phyloP scores from a whole-genome alignment of 2,329 filamentous ascomycete species.

The Cladobotryum protrusum region DNA sequence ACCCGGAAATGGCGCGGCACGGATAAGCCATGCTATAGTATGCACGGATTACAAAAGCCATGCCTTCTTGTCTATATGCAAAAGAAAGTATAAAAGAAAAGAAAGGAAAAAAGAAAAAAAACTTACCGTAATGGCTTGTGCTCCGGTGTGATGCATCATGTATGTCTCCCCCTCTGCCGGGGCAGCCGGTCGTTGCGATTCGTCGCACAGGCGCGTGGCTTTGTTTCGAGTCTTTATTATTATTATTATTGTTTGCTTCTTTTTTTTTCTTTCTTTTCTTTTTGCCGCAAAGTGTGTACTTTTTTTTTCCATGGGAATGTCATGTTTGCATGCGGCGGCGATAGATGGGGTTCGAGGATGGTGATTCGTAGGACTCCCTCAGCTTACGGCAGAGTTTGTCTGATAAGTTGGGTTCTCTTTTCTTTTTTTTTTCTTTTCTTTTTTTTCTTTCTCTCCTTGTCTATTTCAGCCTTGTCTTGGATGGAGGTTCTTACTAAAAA shows the following conservation, averaged over 20 bases:
- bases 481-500: too few relatives aligned
- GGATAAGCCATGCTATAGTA: too few relatives aligned
- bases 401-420: too few relatives aligned
- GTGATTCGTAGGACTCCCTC: too few relatives aligned
- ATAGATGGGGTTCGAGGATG: too few relatives aligned
- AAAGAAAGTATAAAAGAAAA: too few relatives aligned
- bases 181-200: conserved; percentile 3
- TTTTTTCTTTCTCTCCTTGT: not conserved
- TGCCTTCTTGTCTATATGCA: too few relatives aligned
- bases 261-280: not conserved
- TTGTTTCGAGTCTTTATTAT: not conserved
- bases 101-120: not conserved
- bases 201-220: conserved; percentile 15
- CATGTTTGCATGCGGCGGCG: too few relatives aligned
- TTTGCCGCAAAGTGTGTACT: not conserved
- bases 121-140: too few relatives aligned
- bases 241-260: not conserved
- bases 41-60: too few relatives aligned
- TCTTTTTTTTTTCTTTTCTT: not conserved
- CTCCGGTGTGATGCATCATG: not conserved
- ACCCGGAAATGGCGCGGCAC: too few relatives aligned
- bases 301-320: not conserved
- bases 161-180: not conserved
- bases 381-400: too few relatives aligned
- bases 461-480: not conserved